Base-by-base conservation (phyloP, 257 asterid species). In the Catharanthus roseus region DNA sequence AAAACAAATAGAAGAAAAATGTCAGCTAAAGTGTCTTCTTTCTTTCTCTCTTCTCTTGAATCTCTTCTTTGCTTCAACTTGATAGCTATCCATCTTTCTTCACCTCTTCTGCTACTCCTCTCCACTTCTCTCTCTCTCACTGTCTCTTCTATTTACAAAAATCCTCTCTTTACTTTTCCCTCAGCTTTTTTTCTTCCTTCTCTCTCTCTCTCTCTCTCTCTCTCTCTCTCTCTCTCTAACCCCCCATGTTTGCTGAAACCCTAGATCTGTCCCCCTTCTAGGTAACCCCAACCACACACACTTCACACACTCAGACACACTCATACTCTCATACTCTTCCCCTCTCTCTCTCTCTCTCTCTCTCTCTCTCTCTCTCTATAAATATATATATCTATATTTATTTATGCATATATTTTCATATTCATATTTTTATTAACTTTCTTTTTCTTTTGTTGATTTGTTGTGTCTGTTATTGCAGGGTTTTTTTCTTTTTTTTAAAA, bases 261-360 rank as follows among this genome's bases (percentile, higher is more conserved):
- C 98, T 86, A 92, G 96, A 92, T 92, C 96, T 90, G 96, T 83
- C 86, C 86, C 86, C 85, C 80, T 72, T 70, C 74, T 84, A 82
- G 95, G 87, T 88, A 84, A 81, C 79, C 75, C 78, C 58, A 62
- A 67, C 80, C 65, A 74, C 77, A 41, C 68, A 55, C 75, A n/a
- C 72, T 79, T 11, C 47, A 41, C 73, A 34, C 85, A 58, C 69
- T n/a, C 15, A 54, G 33, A 54, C 33, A 54, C 61, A 23, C 15
- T 8, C 5, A 18, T 9, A 54, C 15, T n/a, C 28, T 7, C 58
- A 9, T 5, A 6, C 63, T 9, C 26, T 61, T 49, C 33, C 60
- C n/a, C n/a, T n/a, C n/a, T n/a, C n/a, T n/a, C n/a, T n/a, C 15
- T n/a, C 28, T 7, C 58, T 1, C 2, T 3, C 63, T 9, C 26